These are phyloP conservation scores for Pseudopithomyces chartarum DNA, from an alignment of 2,329 filamentous ascomycete genomes.

Conservation along the genomic window DNA sequence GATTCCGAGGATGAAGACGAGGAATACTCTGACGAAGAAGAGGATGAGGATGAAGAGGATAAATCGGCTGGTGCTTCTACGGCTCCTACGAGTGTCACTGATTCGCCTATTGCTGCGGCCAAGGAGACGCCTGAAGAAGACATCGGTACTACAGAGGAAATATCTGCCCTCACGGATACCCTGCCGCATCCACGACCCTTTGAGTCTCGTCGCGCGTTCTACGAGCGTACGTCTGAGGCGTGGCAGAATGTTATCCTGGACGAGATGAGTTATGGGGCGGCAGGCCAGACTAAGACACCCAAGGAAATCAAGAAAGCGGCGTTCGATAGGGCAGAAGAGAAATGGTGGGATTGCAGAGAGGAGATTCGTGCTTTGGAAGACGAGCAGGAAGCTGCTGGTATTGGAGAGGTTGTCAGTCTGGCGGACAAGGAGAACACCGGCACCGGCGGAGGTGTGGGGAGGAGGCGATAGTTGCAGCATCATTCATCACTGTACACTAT, in stretches of 20 bases:
- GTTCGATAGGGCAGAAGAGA: constrained; percentile 90
- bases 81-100: constrained; percentile 58
- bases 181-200: constrained; percentile 82
- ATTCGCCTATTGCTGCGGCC: constrained; percentile 26
- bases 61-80: constrained; percentile 59
- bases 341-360: constrained; percentile 98
- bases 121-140: constrained; percentile 43
- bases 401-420: constrained; percentile 90
- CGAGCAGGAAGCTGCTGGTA: constrained; percentile 93
- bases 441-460: constrained; percentile 41
- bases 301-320: constrained; percentile 94
- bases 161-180: constrained; percentile 66
- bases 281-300: constrained; percentile 67
- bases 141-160: constrained; percentile 56
- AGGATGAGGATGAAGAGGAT: constrained; percentile 59
- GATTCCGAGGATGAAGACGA: constrained; percentile 56
- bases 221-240: constrained; percentile 80
- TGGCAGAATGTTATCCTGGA: constrained; percentile 91
- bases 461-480: constrained; percentile 33
- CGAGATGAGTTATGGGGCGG: constrained; percentile 64
- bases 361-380: constrained; percentile 91
- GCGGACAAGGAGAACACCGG: constrained; percentile 66
- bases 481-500: too few species aligned
- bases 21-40: constrained; percentile 41
- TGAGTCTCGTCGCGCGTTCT: constrained; percentile 90